These are phyloP conservation scores for Danielia reshetovae DNA, from an alignment of 805 yeast genomes.

Conservation along the genomic window DNA sequence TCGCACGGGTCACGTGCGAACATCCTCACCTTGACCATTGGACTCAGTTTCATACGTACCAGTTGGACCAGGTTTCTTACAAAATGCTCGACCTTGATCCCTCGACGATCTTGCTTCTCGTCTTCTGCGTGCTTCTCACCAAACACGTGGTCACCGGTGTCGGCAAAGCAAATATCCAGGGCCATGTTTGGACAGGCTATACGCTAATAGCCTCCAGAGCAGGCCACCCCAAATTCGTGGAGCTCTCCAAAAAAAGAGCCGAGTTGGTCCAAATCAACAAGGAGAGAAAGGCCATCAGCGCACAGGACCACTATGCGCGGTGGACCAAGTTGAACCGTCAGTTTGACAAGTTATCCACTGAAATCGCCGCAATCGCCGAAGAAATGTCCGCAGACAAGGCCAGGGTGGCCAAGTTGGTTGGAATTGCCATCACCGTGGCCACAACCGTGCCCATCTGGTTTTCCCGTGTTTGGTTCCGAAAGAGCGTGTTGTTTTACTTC, in stretches of 20 bases:
- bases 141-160: constrained; percentile 29
- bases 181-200: constrained; percentile 37
- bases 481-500: constrained; percentile 52
- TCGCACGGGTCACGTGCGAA: no score
- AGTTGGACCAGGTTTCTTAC: no score
- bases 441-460: constrained; percentile 48
- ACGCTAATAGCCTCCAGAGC: constrained; percentile 26
- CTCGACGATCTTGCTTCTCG: constrained; percentile 33
- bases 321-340: constrained; percentile 91
- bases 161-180: constrained; percentile 32
- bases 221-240: constrained; percentile 28
- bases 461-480: constrained; percentile 50
- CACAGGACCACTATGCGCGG: constrained; percentile 91
- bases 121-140: constrained; percentile 16
- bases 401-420: constrained; percentile 29
- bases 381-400: constrained; percentile 35
- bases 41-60: no score
- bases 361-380: constrained; percentile 43
- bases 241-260: constrained; percentile 25
- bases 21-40: no score
- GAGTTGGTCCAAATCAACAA: constrained; percentile 47
- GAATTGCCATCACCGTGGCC: constrained; percentile 28
- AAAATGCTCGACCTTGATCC: constrained; percentile 30
- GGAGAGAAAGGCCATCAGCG: constrained; percentile 60
- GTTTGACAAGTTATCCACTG: constrained; percentile 51